phyloP scores from a whole-genome alignment of 495 filamentous ascomycete genomes.

The Penicillium cosmopolitanum region DNA sequence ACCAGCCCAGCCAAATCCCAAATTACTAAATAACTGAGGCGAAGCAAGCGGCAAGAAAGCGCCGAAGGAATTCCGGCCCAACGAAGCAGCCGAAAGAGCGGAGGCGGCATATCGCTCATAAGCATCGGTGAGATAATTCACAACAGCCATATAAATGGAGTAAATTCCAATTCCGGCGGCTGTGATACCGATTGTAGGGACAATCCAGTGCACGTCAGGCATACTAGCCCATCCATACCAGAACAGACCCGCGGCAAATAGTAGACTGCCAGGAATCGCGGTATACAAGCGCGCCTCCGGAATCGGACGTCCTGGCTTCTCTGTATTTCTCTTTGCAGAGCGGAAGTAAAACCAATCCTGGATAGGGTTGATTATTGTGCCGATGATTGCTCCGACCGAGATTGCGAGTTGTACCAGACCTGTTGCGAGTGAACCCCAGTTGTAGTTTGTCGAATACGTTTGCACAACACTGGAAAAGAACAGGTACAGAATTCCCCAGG shows the following conservation, averaged over 20 bases:
- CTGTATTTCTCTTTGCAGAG: conserved; percentile 30
- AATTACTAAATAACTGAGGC: conserved; percentile 38
- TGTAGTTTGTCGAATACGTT: conserved; percentile 43
- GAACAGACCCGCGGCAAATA: conserved; percentile 45
- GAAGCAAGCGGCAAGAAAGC: conserved; percentile 45
- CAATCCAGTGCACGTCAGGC: conserved; percentile 43
- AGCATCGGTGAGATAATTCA: conserved; percentile 52
- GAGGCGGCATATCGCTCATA: conserved; percentile 47
- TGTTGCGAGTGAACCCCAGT: conserved; percentile 37
- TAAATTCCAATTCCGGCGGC: conserved; percentile 45
- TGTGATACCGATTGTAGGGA: conserved; percentile 41
- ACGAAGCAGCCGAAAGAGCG: conserved; percentile 39
- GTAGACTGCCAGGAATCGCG: conserved; percentile 42
- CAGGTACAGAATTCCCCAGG: conserved; percentile 56
- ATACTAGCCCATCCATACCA: conserved; percentile 47
- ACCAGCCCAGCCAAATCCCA: conserved; percentile 50
- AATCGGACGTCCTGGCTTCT: conserved; percentile 35
- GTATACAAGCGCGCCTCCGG: conserved; percentile 49
- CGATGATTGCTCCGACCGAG: conserved; percentile 44
- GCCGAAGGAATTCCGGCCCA: conserved; percentile 40
- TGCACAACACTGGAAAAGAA: conserved; percentile 47
- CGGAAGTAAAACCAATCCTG: conserved; percentile 44
- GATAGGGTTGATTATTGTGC: conserved; percentile 44
- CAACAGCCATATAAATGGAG: conserved; percentile 51
- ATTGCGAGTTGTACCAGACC: conserved; percentile 47